Base-by-base conservation (phyloP, 208 protist species). In the Trypanosoma melophagium region DNA sequence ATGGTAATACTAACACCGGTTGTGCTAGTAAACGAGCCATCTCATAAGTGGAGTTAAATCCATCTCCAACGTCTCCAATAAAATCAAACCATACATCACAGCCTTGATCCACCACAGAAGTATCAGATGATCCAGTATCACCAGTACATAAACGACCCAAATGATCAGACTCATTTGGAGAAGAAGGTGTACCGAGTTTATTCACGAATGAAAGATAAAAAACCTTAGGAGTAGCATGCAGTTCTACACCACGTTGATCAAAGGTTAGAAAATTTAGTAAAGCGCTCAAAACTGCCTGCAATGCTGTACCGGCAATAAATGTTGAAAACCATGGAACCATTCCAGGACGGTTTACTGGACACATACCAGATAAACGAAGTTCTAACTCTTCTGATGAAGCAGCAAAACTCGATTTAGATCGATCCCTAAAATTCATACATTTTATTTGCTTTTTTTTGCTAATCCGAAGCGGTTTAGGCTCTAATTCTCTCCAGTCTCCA, bases 321-420 rank as follows among this genome's bases (percentile, higher is more conserved):
- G 81, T 90, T 31, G 86, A 91, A 74, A 77, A 95, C 86, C 89
- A 95, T 19, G 86, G 75, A 49, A 95, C 89, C 89, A 95, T 95
- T 44, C 80, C 83, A 0, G 84, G 79, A 7, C 74, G 67, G 60
- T 92, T 90, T 17, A 77, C 25, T 8, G 85, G 88, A 60, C 89
- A 84, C 55, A 77, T 49, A 9, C 59, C 64, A 13, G 61, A 55
- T 24, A 68, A 21, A n/a, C 59, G 67, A 19, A 81, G 60, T 19
- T 64, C 25, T 24, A 86, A 19, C n/a, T 80, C 62, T 35, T 72
- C 54, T 28, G 70, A 7, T 38, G 51, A 54, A 17, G 42, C 7
- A n/a, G n/a, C n/a, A n/a, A n/a, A n/a, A n/a, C n/a, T n/a, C n/a
- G n/a, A n/a, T n/a, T n/a, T n/a, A n/a, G n/a, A n/a, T n/a, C n/a